A percentile compares a stretch with the other conserved stretches of the same genome.
These are phyloP conservation scores for Trichoderma harzianum DNA, from an alignment of 2,329 filamentous ascomycete genomes.

Conservation along the genomic window DNA sequence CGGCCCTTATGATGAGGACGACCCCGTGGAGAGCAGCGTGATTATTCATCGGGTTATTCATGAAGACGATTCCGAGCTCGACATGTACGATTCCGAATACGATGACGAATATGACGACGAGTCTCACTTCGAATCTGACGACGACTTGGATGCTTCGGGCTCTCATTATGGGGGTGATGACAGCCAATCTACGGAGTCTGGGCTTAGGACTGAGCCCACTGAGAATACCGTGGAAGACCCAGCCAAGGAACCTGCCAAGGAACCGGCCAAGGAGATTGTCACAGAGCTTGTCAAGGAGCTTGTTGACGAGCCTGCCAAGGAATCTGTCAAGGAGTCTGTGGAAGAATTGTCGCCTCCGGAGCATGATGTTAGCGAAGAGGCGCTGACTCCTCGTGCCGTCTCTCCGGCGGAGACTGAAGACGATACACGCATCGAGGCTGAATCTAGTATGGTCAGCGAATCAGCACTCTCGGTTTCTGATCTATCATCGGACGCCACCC, in stretches of 20 bases:
- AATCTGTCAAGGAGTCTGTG: not conserved
- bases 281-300: not conserved
- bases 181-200: slow-evolving; percentile 35
- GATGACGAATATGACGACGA: slow-evolving; percentile 59
- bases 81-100: slow-evolving; percentile 52
- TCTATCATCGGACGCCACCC: not conserved
- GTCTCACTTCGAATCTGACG: slow-evolving; percentile 38
- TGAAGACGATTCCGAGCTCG: slow-evolving; percentile 62
- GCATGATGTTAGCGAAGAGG: slow-evolving; percentile 41
- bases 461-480: not conserved
- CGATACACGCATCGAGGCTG: not conserved
- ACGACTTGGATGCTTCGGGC: slow-evolving; percentile 48
- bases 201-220: not conserved
- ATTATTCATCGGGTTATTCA: slow-evolving; percentile 65
- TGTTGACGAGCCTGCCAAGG: not conserved
- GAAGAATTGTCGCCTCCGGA: slow-evolving; percentile 21
- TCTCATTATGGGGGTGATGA: slow-evolving; percentile 48
- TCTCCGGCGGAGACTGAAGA: slow-evolving; percentile 19
- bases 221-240: not conserved
- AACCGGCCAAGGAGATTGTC: not conserved
- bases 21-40: slow-evolving; percentile 53
- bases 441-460: not conserved
- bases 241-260: not conserved
- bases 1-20: slow-evolving; percentile 46
- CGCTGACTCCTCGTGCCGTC: slow-evolving; percentile 49